Evolutionary conservation across 331 rosid species (phyloP).

Genomic region (Prunus yedoensis): DNA sequence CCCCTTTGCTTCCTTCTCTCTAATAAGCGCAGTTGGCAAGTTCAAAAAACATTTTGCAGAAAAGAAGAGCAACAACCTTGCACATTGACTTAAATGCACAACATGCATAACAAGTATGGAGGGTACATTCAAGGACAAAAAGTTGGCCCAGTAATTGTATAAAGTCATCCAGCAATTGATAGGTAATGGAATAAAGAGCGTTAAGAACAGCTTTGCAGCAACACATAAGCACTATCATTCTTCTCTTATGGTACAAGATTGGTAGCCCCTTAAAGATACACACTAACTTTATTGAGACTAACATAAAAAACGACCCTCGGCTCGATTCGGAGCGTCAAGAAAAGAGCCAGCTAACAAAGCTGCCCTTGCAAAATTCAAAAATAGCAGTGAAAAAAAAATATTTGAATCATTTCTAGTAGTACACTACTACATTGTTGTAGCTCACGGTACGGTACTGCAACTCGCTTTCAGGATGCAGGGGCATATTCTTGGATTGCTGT

Average conservation of each 20-base stretch:
- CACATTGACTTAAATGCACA: background rate
- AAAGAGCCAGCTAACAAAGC: conserved; percentile 18
- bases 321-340: conserved; percentile 18
- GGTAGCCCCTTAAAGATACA: conserved; percentile 30
- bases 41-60: background rate
- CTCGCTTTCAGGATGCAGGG: conserved; percentile 55
- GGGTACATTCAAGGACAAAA: background rate
- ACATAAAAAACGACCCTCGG: background rate
- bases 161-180: background rate
- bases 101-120: background rate
- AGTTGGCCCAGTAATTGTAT: background rate
- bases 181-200: background rate
- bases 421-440: conserved; percentile 26
- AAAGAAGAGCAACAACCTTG: background rate
- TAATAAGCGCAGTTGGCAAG: background rate
- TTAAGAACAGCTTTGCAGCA: conserved; percentile 2
- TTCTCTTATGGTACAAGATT: conserved; percentile 38
- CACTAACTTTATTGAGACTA: conserved; percentile 6
- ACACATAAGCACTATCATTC: conserved; percentile 25
- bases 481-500: conserved; percentile 87
- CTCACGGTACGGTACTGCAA: conserved; percentile 27
- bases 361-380: conserved; percentile 16
- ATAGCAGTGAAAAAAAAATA: conserved; percentile 8
- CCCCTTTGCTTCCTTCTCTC: background rate
- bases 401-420: conserved; percentile 7